Evolutionary conservation across 176 grass and related monocot genomes (phyloP).

Genomic region (Hsuehochloa calcarea): DNA sequence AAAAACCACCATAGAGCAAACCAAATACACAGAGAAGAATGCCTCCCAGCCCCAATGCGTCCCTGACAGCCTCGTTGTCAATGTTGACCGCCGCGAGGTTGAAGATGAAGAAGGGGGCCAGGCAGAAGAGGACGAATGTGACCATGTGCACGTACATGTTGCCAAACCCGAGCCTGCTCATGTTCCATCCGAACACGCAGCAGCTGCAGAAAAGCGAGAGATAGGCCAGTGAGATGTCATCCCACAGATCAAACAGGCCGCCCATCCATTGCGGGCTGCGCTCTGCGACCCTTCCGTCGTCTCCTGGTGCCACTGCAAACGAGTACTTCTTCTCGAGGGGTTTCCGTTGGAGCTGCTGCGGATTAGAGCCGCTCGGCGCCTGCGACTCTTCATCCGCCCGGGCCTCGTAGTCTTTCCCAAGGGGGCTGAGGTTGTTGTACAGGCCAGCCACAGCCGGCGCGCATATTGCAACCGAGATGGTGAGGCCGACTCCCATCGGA

Average conservation of each 20-base stretch:
- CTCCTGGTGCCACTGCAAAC: constrained; percentile 2
- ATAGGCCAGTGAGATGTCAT: constrained; percentile 70
- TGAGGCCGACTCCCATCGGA: constrained; percentile 55
- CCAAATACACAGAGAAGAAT: constrained; percentile 59
- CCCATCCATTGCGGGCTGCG: constrained; percentile 45
- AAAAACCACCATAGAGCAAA: constrained; percentile 78
- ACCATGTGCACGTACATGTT: constrained; percentile 75
- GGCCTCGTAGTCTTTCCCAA: constrained; percentile 67
- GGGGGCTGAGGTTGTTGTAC: constrained; percentile 72
- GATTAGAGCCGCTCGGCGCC: not conserved
- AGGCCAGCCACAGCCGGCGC: constrained; percentile 58
- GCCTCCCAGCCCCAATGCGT: constrained; percentile 52
- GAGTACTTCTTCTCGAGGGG: constrained; percentile 52
- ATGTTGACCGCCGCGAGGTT: constrained; percentile 74
- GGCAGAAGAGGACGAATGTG: constrained; percentile 76
- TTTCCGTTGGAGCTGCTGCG: constrained; percentile 24
- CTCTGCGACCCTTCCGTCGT: not conserved
- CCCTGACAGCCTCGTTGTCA: constrained; percentile 45
- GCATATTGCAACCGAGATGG: constrained; percentile 49
- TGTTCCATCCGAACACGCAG: constrained; percentile 83
- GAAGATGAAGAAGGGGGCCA: constrained; percentile 86
- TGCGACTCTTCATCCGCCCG: constrained; percentile 44
- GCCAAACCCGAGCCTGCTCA: constrained; percentile 61
- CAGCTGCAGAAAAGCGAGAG: constrained; percentile 80
- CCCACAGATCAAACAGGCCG: constrained; percentile 56